These are phyloP conservation scores for Boletus austroedulis DNA, from an alignment of 1,284 basidiomycete genomes.

Conservation along the genomic window DNA sequence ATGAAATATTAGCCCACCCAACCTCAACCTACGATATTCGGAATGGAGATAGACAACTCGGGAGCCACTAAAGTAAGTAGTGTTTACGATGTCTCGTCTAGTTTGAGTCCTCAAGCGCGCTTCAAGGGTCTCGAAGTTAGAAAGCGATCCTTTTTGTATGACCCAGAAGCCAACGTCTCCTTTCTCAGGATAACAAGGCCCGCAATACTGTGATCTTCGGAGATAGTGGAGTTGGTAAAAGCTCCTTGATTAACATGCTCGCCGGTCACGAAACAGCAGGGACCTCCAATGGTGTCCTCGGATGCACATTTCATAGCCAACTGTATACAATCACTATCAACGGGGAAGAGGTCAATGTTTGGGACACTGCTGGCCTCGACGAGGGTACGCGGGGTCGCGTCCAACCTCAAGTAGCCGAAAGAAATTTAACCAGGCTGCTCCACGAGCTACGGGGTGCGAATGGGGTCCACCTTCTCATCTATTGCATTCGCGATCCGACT, in stretches of 20 bases:
- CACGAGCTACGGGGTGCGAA: slow-evolving; percentile 25
- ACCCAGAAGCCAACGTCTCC: background rate
- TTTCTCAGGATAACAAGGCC: slow-evolving; percentile 1
- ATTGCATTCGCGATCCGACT: slow-evolving; percentile 33
- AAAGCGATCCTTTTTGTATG: background rate
- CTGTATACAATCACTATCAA: slow-evolving; percentile 17
- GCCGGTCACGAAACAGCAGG: slow-evolving; percentile 23
- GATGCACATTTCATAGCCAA: slow-evolving; percentile 32
- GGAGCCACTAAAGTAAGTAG: slow-evolving; percentile 9
- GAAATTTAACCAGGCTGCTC: slow-evolving; percentile 24
- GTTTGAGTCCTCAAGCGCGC: slow-evolving; percentile 1
- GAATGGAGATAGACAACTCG: slow-evolving; percentile 1
- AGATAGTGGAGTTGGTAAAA: slow-evolving; percentile 37
- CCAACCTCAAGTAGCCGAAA: slow-evolving; percentile 26
- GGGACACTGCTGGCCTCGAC: slow-evolving; percentile 34
- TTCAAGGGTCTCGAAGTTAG: slow-evolving; percentile 16
- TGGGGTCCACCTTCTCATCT: slow-evolving; percentile 36
- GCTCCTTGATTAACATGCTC: slow-evolving; percentile 34
- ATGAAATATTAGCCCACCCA: slow-evolving; percentile 11
- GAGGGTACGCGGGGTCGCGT: slow-evolving; percentile 29
- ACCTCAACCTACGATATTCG: slow-evolving; percentile 16
- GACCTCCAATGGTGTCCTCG: slow-evolving; percentile 28
- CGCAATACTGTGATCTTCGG: slow-evolving; percentile 33
- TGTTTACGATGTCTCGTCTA: background rate
- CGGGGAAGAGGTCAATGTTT: slow-evolving; percentile 25